Evolutionary conservation across 2,329 filamentous ascomycete genomes (phyloP), one percentile per base, ranked within the genome.

Genomic region (Phyllosticta citrichinensis): DNA sequence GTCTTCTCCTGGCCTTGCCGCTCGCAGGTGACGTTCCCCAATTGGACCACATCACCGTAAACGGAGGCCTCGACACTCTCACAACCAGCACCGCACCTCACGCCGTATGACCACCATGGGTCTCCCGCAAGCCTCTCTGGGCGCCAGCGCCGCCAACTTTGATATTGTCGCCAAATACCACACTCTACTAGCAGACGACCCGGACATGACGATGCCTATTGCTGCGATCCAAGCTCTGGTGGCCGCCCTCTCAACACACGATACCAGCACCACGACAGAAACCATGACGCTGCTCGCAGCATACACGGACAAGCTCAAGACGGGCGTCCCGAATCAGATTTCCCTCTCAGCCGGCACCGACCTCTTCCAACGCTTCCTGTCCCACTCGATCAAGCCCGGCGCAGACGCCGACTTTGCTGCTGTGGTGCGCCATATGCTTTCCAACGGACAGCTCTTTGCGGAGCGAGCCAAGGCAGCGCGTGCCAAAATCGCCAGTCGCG

Each of bases 201-300:
- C 88, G 11, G 89, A 96, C 64, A 82, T 97, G 58, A 97, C 93
- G 40, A 97, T 96, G 84, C 92, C 94, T 64, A 89, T 99, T 60
- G 94, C 94, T 20, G 91, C 92, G 62, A 96, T 96, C 71, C 90
- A 96, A 77, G 87, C 91, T 27, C 82, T 99, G 63, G 94, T 97
- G 66, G 85, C 88, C 70, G 87, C 94, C 63, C 88, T 97, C 63
- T 87, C 87, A 70, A 83, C 88, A 65, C 88, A 87, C 54, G 86
- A 87, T 64, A 87, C 91, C 6, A 88, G 87, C 22, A 99, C 94
- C 62, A 90, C 96, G 68, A 93, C 88, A 76, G 94, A 99, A 79
- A 97, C 93, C 40, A 87, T 97, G 71, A 87, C 93, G 67, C 84
- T 92, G 54, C 83, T 97, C 64, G 86, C 87, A 69, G 83, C 82